Conservation (phyloP, 129 eudicot species). For the Arctium lappa region DNA sequence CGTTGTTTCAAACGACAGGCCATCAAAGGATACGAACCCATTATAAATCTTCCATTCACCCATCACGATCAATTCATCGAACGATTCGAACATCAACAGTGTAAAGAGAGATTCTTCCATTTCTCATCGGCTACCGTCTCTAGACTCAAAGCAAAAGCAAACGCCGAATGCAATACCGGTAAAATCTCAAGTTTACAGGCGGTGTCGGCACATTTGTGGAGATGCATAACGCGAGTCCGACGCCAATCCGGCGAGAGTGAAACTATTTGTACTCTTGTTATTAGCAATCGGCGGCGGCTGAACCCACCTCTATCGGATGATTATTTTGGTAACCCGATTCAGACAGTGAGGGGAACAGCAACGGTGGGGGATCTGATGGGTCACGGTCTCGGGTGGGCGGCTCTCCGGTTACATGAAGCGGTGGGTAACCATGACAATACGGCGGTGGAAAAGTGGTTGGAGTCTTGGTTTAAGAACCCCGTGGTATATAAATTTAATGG, state of each 20-base stretch:
- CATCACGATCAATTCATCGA: slow-evolving; percentile 42
- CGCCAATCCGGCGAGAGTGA: slow-evolving; percentile 7
- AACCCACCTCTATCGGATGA: slow-evolving; percentile 39
- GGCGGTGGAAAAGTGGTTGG: slow-evolving; percentile 6
- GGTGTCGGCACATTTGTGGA: slow-evolving; percentile 42
- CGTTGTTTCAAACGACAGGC: slow-evolving; percentile 18
- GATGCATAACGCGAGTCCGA: slow-evolving; percentile 38
- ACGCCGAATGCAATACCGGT: slow-evolving; percentile 11
- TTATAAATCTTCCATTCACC: slow-evolving; percentile 40
- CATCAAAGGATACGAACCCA: slow-evolving; percentile 32
- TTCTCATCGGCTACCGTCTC: slow-evolving; percentile 37
- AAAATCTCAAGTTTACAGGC: slow-evolving; percentile 46
- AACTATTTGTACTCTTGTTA: slow-evolving; percentile 17
- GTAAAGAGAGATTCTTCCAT: slow-evolving; percentile 45
- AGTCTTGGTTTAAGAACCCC: slow-evolving; percentile 22
- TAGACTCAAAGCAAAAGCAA: slow-evolving; percentile 47
- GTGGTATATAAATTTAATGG: not conserved
- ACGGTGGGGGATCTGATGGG: slow-evolving; percentile 24
- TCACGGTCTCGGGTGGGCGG: slow-evolving; percentile 47
- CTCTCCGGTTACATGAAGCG: slow-evolving; percentile 30
- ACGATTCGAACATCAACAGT: slow-evolving; percentile 23
- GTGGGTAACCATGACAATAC: slow-evolving; percentile 22
- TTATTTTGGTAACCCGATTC: slow-evolving; percentile 40
- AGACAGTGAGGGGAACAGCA: not conserved
- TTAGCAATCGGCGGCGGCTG: slow-evolving; percentile 34